These are phyloP conservation scores for Vitis hybrid DNA, from an alignment of 177 flowering plant species.

Conservation along the genomic window DNA sequence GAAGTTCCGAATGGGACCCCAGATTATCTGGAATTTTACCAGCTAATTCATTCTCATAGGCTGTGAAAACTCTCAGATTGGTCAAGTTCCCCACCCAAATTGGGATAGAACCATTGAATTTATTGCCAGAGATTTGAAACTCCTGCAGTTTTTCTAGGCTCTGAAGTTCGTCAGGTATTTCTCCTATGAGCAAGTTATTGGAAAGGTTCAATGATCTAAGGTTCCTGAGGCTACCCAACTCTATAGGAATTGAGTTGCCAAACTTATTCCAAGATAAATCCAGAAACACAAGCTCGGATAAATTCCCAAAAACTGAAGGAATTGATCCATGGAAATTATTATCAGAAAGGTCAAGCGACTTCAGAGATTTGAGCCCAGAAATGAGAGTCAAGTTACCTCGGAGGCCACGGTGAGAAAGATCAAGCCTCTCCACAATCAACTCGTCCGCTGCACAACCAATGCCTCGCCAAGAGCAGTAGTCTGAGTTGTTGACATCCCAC, in stretches of 20 bases:
- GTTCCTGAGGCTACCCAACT: conserved; percentile 59
- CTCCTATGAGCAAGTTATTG: conserved; percentile 55
- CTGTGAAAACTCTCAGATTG: conserved; percentile 64
- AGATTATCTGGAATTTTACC: conserved; percentile 74
- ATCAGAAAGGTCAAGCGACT: conserved; percentile 75
- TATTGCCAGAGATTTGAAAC: conserved; percentile 68
- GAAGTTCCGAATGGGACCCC: conserved; percentile 62
- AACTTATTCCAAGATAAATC: conserved; percentile 85
- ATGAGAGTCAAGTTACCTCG: conserved; percentile 74
- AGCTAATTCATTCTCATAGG: conserved; percentile 80
- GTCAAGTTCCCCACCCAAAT: conserved; percentile 74
- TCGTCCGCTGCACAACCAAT: conserved; percentile 52
- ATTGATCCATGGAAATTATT: conserved; percentile 73
- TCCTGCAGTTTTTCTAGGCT: conserved; percentile 56
- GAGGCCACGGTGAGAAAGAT: conserved; percentile 65
- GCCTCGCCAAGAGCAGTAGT: conserved; percentile 79
- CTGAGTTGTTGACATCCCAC: conserved; percentile 59
- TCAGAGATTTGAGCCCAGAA: conserved; percentile 71
- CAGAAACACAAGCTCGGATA: conserved; percentile 75
- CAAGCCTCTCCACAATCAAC: conserved; percentile 63
- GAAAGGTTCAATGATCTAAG: conserved; percentile 83
- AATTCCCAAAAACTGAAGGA: conserved; percentile 64
- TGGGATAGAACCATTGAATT: conserved; percentile 75
- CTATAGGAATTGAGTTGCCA: conserved; percentile 54
- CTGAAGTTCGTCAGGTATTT: conserved; percentile 66